Evolutionary conservation across 768 basidiomycete genomes (phyloP).

Genomic region (Auricularia sp.): DNA sequence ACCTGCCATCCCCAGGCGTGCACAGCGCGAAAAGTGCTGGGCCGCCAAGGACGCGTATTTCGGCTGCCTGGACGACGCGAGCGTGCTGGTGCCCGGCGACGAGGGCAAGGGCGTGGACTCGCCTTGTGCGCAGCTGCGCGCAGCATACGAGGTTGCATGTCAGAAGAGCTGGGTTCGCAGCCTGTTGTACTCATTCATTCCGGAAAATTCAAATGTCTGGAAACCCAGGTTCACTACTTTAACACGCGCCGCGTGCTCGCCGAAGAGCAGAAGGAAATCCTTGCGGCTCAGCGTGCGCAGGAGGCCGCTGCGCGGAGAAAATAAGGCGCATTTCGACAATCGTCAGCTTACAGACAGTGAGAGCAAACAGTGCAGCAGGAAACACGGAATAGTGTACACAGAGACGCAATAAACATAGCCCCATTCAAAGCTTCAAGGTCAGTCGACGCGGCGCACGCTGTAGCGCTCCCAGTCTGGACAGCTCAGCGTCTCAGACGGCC

Average conservation of each 20-base stretch:
- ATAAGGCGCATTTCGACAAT: not conserved
- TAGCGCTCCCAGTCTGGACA: constrained; percentile 64
- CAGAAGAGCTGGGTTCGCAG: constrained; percentile 75
- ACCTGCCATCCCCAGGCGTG: not conserved
- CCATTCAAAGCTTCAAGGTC: not conserved
- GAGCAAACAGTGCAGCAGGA: no score
- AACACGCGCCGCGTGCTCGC: constrained; percentile 81
- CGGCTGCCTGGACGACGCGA: constrained; percentile 61
- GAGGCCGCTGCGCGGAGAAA: not conserved
- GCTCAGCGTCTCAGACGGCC: constrained; percentile 29
- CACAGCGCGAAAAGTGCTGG: constrained; percentile 73
- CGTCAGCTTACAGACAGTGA: no score
- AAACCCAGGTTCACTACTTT: constrained; percentile 78
- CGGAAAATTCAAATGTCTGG: not conserved
- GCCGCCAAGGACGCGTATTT: constrained; percentile 76
- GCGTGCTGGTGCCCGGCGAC: constrained; percentile 66
- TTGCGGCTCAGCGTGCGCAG: constrained; percentile 28
- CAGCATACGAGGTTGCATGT: constrained; percentile 59
- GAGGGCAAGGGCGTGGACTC: constrained; percentile 31
- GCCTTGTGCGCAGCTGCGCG: constrained; percentile 44
- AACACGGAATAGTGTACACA: no score
- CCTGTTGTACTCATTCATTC: not conserved
- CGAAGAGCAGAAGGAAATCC: constrained; percentile 64
- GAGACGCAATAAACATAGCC: no score
- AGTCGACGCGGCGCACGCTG: not conserved